Base-by-base conservation (phyloP, 2,329 filamentous ascomycete genomes). In the Colletotrichum melonis region DNA sequence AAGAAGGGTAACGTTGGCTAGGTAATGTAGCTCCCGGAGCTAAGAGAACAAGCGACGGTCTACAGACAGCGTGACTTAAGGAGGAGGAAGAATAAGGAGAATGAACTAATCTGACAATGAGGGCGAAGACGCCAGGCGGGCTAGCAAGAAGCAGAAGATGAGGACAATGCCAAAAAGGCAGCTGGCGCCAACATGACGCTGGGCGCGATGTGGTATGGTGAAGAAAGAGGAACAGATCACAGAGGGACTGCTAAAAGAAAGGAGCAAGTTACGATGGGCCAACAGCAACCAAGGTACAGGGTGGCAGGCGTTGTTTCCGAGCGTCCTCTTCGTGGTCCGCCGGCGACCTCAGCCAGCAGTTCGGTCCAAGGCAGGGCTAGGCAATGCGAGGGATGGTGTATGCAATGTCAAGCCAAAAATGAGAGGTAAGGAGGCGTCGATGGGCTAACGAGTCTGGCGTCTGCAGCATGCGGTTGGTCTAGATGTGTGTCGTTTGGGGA, bases 101-200 rank as follows among this genome's bases (percentile, higher is more conserved):
- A 19, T 9, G 11, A 26, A 52, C n/a, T 22, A 42, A 6, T 16
- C 7, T 49, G 19, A 49, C 42, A 46, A 59, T 26, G 30, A 49
- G 56, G 24, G n/a, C 22, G 16, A 38, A 24, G 58, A 52, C n/a
- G 57, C 54, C 12, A 63, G 28, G 32, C 42, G 22, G 24, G 32
- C 35, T 59, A 70, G 42, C 22, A 38, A 58, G 30, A 54, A 32
- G 35, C 52, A 35, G 22, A 55, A 30, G 42, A 60, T 26, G 64
- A 63, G 38, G 30, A 58, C 5, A 46, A 58, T 55, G 59, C 66
- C 59, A 26, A 14, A 54, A 32, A 55, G 59, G 59, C 70, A 62
- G 42, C 59, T 64, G 65, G 59, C 66, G 66, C 66, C 70, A 63
- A 69, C 70, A 73, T 73, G 66, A 70, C 55, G 66, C 66, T 60